Evolutionary conservation across 306 rosid genomes (phyloP).

Genomic region (Dalbergia oliveri): DNA sequence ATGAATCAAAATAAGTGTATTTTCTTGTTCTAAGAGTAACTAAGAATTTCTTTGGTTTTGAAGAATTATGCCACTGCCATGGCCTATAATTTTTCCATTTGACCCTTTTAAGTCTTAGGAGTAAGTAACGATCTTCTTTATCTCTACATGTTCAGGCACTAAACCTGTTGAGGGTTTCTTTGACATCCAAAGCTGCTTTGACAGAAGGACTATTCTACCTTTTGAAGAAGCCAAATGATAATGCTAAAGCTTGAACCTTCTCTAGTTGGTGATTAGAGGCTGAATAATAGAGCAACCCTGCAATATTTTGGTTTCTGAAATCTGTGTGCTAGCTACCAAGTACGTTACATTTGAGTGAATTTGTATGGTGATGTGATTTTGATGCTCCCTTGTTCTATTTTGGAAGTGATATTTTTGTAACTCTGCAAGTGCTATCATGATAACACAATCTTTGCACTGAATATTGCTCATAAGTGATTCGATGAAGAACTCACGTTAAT

Average conservation of each 20-base stretch:
- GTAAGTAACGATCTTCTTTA: not conserved
- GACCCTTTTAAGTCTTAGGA: not conserved
- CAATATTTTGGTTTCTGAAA: not conserved
- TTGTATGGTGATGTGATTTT: not conserved
- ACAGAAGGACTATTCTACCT: slow-evolving; percentile 39
- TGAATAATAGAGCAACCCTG: not conserved
- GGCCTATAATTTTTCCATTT: not conserved
- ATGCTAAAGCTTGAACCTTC: slow-evolving; percentile 33
- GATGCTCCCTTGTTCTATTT: not conserved
- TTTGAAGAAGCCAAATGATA: slow-evolving; percentile 31
- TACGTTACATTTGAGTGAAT: not conserved
- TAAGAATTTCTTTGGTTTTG: too few species aligned
- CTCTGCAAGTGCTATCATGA: not conserved
- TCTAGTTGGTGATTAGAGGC: not conserved
- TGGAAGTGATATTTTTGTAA: not conserved
- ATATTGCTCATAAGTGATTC: too few species aligned
- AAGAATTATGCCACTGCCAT: too few species aligned
- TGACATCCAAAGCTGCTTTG: slow-evolving; percentile 47
- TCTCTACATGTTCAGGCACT: slow-evolving; percentile 36
- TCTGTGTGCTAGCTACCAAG: not conserved
- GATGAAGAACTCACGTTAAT: too few species aligned
- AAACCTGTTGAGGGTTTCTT: slow-evolving; percentile 51
- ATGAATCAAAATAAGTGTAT: too few species aligned
- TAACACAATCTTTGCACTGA: not conserved
- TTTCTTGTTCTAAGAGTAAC: not conserved